Base-by-base conservation (phyloP, 305 asterid species). In the Lippia alba region DNA sequence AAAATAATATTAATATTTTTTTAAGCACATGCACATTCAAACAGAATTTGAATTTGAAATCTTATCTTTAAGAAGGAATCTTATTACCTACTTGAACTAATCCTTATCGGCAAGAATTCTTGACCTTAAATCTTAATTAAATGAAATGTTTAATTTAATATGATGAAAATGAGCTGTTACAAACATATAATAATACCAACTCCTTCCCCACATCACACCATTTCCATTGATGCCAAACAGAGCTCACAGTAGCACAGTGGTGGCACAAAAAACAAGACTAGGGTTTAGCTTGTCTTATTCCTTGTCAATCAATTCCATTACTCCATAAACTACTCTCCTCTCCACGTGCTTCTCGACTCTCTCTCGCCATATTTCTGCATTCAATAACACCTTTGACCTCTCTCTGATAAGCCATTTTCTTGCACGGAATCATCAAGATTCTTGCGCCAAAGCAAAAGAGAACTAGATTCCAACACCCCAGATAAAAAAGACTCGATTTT, bases 271-370 rank as follows among this genome's bases (percentile, higher is more conserved):
- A 24, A 5, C 16, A 15, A 41, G 40, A 46, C 12, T 71, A 46
- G 46, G 68, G 46, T 66, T 17, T 41, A 12, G 59, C 57, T 57
- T 41, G 65, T 61, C 55, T 16, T 61, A 18, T 45, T 20, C 58
- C 8, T 24, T 55, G 12, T 18, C 49, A 46, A 39, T 5, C 41
- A 36, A 36, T 4, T 36, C 9, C 9, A 36, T 49, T 65, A 32
- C 34, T 4, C 32, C 40, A 34, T 61, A 4, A 34, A 20, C 24
- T 30, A 40, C 45, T 66, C 79, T 75, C 72, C 51, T 53, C 36
- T 57, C 74, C 85, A 74, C 82, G 80, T 81, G 85, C 71, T 61
- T 20, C 56, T 73, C 62, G 60, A 66, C 58, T 45, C 66, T 61
- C 71, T 39, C 71, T 72, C 72, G 39, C 80, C 76, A 12, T 66